These are phyloP conservation scores for Capsicum baccatum DNA, from an alignment of 257 asterid species.

Conservation along the genomic window DNA sequence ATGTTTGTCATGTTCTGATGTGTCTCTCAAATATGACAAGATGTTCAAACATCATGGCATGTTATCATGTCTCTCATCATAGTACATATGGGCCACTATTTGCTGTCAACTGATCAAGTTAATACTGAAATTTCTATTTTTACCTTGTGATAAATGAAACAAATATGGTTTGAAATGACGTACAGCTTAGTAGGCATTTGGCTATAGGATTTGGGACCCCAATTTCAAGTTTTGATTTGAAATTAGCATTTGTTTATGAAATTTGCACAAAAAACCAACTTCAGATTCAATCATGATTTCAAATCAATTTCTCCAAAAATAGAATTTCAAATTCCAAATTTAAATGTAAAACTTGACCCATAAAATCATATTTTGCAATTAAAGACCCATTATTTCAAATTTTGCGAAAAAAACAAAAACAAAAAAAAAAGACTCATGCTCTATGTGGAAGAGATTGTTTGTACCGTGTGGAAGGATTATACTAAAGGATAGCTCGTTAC, in stretches of 20 bases:
- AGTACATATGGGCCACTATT: background rate
- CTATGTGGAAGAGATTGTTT: background rate
- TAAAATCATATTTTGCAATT: background rate
- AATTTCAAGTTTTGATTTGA: conserved; percentile 12
- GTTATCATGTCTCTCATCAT: background rate
- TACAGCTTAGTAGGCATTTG: background rate
- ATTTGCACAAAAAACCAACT: background rate
- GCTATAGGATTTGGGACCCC: background rate
- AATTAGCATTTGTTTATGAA: background rate
- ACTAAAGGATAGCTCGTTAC: background rate
- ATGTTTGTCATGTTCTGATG: background rate
- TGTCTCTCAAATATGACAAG: background rate
- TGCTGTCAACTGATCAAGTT: background rate
- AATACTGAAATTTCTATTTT: background rate
- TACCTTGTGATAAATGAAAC: background rate
- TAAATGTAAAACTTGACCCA: background rate
- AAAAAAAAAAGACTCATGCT: background rate
- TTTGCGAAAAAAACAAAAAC: background rate
- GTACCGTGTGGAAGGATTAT: background rate
- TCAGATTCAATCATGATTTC: background rate
- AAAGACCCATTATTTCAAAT: background rate
- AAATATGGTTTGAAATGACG: background rate
- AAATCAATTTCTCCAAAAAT: background rate
- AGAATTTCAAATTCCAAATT: background rate
- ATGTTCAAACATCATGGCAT: background rate